A percentile compares a stretch with the other conserved stretches of the same genome.
phyloP scores from a whole-genome alignment of 2,329 filamentous ascomycete species.

The Tolypocladium ophioglossoides region DNA sequence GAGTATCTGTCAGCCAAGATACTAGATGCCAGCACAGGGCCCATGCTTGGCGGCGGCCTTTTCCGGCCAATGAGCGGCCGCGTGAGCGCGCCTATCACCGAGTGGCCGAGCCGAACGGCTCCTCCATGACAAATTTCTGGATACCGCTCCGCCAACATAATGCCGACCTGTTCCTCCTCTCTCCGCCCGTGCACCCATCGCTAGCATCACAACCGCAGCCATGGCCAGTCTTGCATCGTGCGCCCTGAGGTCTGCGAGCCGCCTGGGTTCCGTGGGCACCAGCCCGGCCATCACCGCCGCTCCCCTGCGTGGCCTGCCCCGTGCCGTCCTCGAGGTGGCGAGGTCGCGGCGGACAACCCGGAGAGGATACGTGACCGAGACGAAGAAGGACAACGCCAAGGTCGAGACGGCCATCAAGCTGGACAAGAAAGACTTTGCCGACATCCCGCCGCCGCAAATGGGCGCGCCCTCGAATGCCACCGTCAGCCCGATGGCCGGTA shows the following conservation, averaged over 20 bases:
- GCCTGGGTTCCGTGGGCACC: conserved; percentile 29
- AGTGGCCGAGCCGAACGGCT: conserved; percentile 21
- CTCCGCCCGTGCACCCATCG: conserved; percentile 9
- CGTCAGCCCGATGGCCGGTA: conserved; percentile 66
- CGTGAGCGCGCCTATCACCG: conserved; percentile 21
- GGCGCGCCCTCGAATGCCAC: conserved; percentile 35
- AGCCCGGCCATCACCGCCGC: not conserved
- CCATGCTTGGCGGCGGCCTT: not conserved
- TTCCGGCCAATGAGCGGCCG: conserved; percentile 19
- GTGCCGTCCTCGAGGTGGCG: conserved; percentile 17
- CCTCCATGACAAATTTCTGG: conserved; percentile 23
- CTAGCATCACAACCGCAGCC: conserved; percentile 11
- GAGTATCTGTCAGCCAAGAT: not conserved
- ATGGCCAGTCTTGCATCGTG: conserved; percentile 60
- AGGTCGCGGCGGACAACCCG: conserved; percentile 13
- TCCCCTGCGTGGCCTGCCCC: conserved; percentile 10
- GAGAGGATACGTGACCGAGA: conserved; percentile 75
- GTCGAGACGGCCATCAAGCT: conserved; percentile 80
- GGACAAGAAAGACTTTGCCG: conserved; percentile 73
- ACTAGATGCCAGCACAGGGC: not conserved
- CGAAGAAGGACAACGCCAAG: conserved; percentile 68
- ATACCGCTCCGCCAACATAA: not conserved
- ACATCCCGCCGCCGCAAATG: conserved; percentile 28
- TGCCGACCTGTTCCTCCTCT: conserved; percentile 10
- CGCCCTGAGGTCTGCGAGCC: conserved; percentile 65